phyloP scores from a whole-genome alignment of 139 green algal species.

The Desmodesmus armatus region DNA sequence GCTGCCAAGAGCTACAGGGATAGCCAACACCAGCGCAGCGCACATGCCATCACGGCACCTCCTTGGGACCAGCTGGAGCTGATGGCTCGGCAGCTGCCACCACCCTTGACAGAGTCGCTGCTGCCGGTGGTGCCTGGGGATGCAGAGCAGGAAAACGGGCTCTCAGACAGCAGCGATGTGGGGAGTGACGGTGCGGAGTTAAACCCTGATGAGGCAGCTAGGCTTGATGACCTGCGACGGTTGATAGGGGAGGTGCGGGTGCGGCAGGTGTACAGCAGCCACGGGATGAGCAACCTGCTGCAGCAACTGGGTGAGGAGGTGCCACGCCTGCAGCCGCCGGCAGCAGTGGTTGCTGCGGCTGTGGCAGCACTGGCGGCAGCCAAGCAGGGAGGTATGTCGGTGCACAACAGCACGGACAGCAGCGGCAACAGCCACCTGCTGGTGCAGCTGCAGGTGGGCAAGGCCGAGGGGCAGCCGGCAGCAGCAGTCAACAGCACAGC shows the following conservation, averaged over 20 bases:
- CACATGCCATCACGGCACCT: background rate
- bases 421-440: background rate
- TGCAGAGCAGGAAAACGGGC: background rate
- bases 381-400: no score
- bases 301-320: background rate
- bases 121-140: background rate
- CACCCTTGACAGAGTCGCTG: background rate
- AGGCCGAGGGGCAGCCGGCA: slow-evolving; percentile 2
- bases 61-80: slow-evolving; percentile 14
- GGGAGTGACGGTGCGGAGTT: no score
- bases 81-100: slow-evolving; percentile 1
- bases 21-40: background rate
- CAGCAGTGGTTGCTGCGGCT: background rate
- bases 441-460: slow-evolving; percentile 1
- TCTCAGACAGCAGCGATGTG: background rate
- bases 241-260: slow-evolving; percentile 10
- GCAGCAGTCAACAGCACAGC: background rate
- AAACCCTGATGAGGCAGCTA: no score
- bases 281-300: background rate
- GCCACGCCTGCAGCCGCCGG: background rate
- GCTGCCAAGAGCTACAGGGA: background rate
- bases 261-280: background rate
- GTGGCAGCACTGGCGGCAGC: background rate
- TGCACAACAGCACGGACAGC: background rate
- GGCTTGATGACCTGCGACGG: background rate